Conservation (phyloP, 2,329 filamentous ascomycete genomes). For the Lasiodiplodia gonubiensis region DNA sequence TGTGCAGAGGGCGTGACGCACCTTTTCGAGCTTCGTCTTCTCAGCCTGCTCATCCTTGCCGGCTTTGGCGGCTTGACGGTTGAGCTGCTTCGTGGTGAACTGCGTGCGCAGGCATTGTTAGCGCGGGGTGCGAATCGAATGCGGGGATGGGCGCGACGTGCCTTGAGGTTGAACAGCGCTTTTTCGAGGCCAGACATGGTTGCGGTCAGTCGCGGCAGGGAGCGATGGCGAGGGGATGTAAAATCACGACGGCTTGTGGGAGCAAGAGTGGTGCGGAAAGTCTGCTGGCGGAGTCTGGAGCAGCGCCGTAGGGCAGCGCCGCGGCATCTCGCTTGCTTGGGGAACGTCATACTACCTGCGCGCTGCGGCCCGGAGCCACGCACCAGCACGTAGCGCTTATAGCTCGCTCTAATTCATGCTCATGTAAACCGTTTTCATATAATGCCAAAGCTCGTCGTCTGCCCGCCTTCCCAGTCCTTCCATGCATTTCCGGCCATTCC, state of each 20-base stretch:
- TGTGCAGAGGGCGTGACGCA: conserved; percentile 32
- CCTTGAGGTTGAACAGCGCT: conserved; percentile 67
- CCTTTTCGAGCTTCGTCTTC: conserved; percentile 67
- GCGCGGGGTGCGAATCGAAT: conserved; percentile 26
- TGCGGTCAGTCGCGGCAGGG: neutral
- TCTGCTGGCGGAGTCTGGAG: conserved; percentile 18
- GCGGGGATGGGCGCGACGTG: conserved; percentile 36
- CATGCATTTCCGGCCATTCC: conserved; percentile 10
- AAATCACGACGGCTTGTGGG: neutral
- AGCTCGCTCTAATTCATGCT: neutral
- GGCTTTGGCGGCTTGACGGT: conserved; percentile 66
- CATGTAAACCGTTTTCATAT: conserved; percentile 6
- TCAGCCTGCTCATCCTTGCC: conserved; percentile 66
- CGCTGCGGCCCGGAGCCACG: conserved; percentile 12
- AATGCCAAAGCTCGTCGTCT: conserved; percentile 8
- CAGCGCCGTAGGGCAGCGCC: conserved; percentile 2
- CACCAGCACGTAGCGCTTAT: neutral
- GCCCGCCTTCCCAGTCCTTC: neutral
- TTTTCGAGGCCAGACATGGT: conserved; percentile 66
- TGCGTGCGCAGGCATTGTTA: conserved; percentile 39
- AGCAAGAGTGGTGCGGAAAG: neutral
- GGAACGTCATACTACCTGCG: conserved; percentile 20
- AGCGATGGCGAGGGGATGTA: neutral
- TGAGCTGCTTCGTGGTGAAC: conserved; percentile 69
- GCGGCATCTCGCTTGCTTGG: conserved; percentile 15